Conservation (phyloP, 2,329 filamentous ascomycete species). For the Pseudogymnoascus sp. region DNA sequence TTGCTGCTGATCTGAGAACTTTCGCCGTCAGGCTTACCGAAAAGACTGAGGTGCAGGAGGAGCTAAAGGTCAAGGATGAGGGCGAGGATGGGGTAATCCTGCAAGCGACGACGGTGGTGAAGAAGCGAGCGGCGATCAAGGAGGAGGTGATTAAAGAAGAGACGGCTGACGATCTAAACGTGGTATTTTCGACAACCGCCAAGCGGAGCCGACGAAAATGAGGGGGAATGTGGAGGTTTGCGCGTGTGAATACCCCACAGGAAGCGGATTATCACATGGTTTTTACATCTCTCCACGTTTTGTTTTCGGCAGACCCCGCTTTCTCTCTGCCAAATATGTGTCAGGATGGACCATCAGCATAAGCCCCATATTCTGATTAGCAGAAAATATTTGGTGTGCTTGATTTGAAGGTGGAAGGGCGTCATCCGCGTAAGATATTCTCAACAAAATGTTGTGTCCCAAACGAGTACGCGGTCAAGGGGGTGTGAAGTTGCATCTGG, state of each 20-base stretch:
- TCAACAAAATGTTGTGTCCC: not conserved
- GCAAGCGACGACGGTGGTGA: constrained; percentile 3
- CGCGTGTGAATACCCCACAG: not conserved
- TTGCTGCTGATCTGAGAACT: constrained; percentile 81
- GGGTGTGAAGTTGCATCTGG: not conserved
- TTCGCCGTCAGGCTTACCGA: constrained; percentile 58
- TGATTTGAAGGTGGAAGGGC: not conserved
- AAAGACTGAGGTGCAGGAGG: constrained; percentile 41
- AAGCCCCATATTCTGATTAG: not conserved
- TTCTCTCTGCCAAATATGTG: not conserved
- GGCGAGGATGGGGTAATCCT: constrained; percentile 9
- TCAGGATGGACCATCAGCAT: not conserved
- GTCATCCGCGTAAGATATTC: not conserved
- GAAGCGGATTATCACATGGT: constrained; percentile 2
- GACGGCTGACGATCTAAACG: constrained; percentile 2
- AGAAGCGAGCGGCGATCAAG: constrained; percentile 15
- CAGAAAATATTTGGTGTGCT: not conserved
- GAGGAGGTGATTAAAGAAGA: constrained; percentile 8
- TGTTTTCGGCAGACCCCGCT: constrained; percentile 5
- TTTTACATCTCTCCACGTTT: not conserved
- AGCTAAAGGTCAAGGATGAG: constrained; percentile 28
- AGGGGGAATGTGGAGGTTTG: not conserved
- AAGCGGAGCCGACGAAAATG: not conserved
- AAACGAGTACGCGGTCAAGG: not conserved
- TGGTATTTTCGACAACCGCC: not conserved